These are phyloP conservation scores for Elongisporangium prolatum DNA, from an alignment of 352 stramenopile genomes.

Conservation along the genomic window DNA sequence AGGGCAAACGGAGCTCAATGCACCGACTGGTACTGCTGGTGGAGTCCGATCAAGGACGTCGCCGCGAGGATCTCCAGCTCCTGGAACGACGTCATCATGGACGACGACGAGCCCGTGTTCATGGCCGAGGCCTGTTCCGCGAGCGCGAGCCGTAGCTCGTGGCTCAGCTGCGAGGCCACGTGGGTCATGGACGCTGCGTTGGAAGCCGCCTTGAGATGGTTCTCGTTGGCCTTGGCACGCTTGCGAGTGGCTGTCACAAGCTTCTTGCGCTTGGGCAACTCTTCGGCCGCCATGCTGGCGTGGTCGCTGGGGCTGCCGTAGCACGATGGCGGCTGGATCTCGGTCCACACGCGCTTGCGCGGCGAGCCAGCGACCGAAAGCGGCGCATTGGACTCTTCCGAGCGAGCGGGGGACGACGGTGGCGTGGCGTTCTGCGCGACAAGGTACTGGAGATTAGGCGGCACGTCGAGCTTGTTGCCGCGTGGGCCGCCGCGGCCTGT, in stretches of 20 bases:
- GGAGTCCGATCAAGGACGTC: constrained; percentile 67
- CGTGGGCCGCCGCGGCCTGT: constrained; percentile 75
- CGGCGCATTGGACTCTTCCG: constrained; percentile 6
- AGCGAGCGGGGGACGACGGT: constrained; percentile 22
- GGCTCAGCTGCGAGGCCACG: constrained; percentile 25
- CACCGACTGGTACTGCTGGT: constrained; percentile 70
- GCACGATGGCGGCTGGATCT: constrained; percentile 24
- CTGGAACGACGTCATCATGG: constrained; percentile 33
- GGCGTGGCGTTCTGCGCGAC: constrained; percentile 28
- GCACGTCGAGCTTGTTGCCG: constrained; percentile 76
- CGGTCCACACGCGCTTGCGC: constrained; percentile 54
- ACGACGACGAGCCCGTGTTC: not conserved
- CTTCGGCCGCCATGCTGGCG: constrained; percentile 5
- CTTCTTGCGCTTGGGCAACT: constrained; percentile 34
- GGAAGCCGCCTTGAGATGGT: not conserved
- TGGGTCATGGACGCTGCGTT: constrained; percentile 8
- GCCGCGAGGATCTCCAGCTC: constrained; percentile 76
- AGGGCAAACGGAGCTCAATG: constrained; percentile 28
- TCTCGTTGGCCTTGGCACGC: constrained; percentile 23
- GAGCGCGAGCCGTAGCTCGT: constrained; percentile 30
- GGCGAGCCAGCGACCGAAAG: constrained; percentile 27
- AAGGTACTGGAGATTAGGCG: constrained; percentile 48
- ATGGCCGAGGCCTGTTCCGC: constrained; percentile 3
- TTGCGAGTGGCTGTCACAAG: constrained; percentile 23
- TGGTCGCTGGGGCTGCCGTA: not conserved